Evolutionary conservation across 768 basidiomycete species (phyloP).

Genomic region (Lentinus tigrinus): DNA sequence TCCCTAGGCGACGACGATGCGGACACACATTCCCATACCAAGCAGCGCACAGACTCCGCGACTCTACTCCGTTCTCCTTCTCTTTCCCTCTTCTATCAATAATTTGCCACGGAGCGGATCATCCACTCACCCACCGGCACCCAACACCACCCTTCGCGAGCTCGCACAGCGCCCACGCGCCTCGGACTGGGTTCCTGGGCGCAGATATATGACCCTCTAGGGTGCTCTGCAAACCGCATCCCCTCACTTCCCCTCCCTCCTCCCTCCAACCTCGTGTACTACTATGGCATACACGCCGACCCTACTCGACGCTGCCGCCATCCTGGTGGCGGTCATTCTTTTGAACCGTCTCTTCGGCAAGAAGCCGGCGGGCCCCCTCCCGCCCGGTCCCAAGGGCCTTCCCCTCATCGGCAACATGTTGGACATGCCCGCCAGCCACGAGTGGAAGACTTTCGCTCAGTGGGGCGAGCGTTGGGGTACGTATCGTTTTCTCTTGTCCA

Average conservation of each 20-base stretch:
- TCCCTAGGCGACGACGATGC: neutral
- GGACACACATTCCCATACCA: neutral
- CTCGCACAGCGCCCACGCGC: neutral
- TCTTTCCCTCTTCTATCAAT: neutral
- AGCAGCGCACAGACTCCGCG: neutral
- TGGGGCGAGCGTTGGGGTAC: conserved; percentile 26
- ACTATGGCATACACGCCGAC: conserved; percentile 17
- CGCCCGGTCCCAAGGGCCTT: conserved; percentile 27
- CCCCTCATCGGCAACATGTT: conserved; percentile 26
- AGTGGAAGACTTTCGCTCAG: conserved; percentile 22
- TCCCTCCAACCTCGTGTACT: neutral
- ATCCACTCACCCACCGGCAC: neutral
- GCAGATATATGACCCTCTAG: neutral
- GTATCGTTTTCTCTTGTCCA: neutral
- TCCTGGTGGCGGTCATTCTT: conserved; percentile 17
- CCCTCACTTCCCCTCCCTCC: neutral
- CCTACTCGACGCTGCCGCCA: conserved; percentile 16
- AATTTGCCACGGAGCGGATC: neutral
- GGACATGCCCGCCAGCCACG: conserved; percentile 24
- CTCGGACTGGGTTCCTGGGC: conserved; percentile 4
- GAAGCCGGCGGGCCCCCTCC: conserved; percentile 19
- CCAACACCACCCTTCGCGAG: neutral
- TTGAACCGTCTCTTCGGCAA: conserved; percentile 12
- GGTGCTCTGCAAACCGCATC: neutral
- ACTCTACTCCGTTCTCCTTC: neutral